A percentile compares a stretch with the other conserved stretches of the same genome.
phyloP scores from a whole-genome alignment of 495 filamentous ascomycete species.

The Neurospora hispaniola region DNA sequence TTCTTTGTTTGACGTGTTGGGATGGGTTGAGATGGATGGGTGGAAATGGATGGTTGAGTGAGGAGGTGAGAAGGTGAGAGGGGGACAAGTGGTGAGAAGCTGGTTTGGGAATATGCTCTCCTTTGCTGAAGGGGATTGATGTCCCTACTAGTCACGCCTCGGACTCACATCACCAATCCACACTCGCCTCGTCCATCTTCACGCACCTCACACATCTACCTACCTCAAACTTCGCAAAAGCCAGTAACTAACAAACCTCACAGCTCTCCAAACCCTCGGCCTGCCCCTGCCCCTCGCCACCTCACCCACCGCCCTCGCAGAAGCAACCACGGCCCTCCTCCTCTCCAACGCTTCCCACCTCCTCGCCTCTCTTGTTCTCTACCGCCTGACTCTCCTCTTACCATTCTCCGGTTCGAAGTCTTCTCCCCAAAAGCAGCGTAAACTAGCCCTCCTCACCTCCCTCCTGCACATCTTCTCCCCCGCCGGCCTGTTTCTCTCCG shows the following conservation, averaged over 20 bases:
- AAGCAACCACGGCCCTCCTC: conserved; percentile 43
- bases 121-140: not conserved
- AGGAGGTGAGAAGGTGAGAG: not conserved
- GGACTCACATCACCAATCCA: not conserved
- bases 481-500: conserved; percentile 80
- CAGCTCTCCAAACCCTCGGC: not conserved
- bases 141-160: not conserved
- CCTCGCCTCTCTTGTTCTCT: conserved; percentile 59
- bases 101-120: not conserved
- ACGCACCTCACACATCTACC: not conserved
- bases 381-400: conserved; percentile 41
- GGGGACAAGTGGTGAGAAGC: not conserved
- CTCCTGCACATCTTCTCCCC: conserved; percentile 73
- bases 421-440: conserved; percentile 6
- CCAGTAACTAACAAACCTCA: not conserved
- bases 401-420: conserved; percentile 20
- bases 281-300: not conserved
- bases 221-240: not conserved
- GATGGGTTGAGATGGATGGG: not conserved
- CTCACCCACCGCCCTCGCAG: conserved; percentile 1
- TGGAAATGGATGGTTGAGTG: not conserved
- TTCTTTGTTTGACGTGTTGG: not conserved
- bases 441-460: conserved; percentile 55
- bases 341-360: conserved; percentile 67
- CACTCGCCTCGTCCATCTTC: not conserved